Base-by-base conservation (phyloP, 2,329 filamentous ascomycete species). In the Botrytis cinerea region DNA sequence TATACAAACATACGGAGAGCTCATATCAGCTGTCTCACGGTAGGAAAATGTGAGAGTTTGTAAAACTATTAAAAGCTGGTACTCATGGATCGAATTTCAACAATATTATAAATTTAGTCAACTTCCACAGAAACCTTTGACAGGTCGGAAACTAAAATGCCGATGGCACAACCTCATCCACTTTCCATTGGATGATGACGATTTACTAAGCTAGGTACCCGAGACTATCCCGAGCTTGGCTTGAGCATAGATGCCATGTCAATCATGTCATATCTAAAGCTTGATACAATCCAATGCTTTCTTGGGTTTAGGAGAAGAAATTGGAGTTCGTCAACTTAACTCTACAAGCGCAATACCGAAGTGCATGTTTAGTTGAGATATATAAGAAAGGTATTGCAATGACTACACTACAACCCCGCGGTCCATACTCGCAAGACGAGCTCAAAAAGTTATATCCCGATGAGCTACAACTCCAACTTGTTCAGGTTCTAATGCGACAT, bases 401-500 rank as follows among this genome's bases (percentile, higher is more conserved):
- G 95, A 92, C 95, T 20, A 91, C 91, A 59, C 87, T 97, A 62
- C 84, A 87, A 62, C 93, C 93, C 67, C 89, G 93, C 73, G 85
- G 88, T 73, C 90, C 93, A 0, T 98, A 98, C 84, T 90, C 91
- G 62, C 85, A 90, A 77, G 91, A 93, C 74, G 95, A 98, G 87
- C 89, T 98, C 68, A 86, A 87, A 61, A 85, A 86, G 79, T 90
- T 98, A 74, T 99, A 98, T 84, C 96, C 96, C 1, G 84, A 90
- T 72, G 86, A 88, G 62, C 86, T 99, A 74, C 88, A 95, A 81
- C 89, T 99, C 51, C 92, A 96, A 81, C 89, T 96, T 74, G 96
- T 98, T 68, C 96, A 99, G 84, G 87, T 98, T 78, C 88, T 94
- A 75, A 88, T 94, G 79, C 91, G 92, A 73, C 92, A 95, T 83